Evolutionary conservation across 176 grass and related monocot species (phyloP).

Genomic region (Saccharum spontaneum): DNA sequence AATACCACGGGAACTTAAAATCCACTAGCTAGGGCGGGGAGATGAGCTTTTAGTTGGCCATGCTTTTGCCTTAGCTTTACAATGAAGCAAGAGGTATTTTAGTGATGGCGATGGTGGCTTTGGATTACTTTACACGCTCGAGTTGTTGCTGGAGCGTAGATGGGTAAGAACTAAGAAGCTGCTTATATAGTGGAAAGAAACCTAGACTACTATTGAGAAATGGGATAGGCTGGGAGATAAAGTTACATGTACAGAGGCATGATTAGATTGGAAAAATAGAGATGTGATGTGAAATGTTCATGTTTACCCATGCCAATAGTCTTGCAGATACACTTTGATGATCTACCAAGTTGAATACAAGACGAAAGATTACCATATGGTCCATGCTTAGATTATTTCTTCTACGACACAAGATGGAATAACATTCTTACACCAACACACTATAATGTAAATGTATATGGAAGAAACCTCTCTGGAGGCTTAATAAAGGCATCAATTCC

Average conservation of each 20-base stretch:
- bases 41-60: background rate
- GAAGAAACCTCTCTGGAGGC: background rate
- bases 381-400: background rate
- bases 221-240: background rate
- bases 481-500: background rate
- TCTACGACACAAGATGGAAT: background rate
- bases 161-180: background rate
- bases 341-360: background rate
- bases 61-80: background rate
- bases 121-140: background rate
- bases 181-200: background rate
- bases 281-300: background rate
- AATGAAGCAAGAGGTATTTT: background rate
- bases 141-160: background rate
- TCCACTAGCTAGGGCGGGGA: background rate
- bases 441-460: background rate
- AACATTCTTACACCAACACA: background rate
- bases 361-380: background rate
- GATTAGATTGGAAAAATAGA: background rate
- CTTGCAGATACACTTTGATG: background rate
- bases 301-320: background rate
- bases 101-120: background rate
- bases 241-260: background rate
- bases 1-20: no score
- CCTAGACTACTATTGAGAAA: background rate